Evolutionary conservation across 441 rosid species (phyloP).

Genomic region (Melastoma candidum): DNA sequence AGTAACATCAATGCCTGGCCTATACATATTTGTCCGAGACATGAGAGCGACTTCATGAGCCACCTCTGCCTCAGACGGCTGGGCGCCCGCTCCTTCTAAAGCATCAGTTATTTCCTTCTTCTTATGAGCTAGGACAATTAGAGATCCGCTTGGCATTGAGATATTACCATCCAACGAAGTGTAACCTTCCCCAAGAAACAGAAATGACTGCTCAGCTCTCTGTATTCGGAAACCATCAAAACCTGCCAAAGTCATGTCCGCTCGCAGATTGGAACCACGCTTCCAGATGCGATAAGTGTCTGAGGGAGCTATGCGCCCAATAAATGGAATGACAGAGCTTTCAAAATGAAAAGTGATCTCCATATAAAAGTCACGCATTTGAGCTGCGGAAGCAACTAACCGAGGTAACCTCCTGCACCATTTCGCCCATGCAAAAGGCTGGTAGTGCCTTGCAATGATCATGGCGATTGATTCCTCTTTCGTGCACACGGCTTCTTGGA

Average conservation of each 20-base stretch:
- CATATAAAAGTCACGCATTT: slow-evolving; percentile 14
- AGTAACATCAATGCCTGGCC: slow-evolving; percentile 99
- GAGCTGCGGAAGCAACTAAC: slow-evolving; percentile 1
- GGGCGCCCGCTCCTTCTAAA: slow-evolving; percentile 94
- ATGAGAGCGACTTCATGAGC: slow-evolving; percentile 88
- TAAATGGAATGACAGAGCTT: slow-evolving; percentile 14
- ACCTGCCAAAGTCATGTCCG: slow-evolving; percentile 15
- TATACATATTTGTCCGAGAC: slow-evolving; percentile 98
- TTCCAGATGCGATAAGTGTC: slow-evolving; percentile 15
- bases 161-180: slow-evolving; percentile 61
- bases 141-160: slow-evolving; percentile 69
- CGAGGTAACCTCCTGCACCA: slow-evolving; percentile 13
- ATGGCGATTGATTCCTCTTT: slow-evolving; percentile 8
- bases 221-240: slow-evolving; percentile 13
- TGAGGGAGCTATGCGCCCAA: slow-evolving; percentile 11
- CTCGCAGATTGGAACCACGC: slow-evolving; percentile 12
- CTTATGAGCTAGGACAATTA: slow-evolving; percentile 90
- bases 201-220: slow-evolving; percentile 8
- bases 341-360: slow-evolving; percentile 15
- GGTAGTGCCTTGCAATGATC: slow-evolving; percentile 9
- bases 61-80: slow-evolving; percentile 90
- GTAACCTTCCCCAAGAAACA: slow-evolving; percentile 34
- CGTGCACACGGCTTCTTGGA: slow-evolving; percentile 13
- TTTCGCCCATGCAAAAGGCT: slow-evolving; percentile 13
- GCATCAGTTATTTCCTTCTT: slow-evolving; percentile 96